Conservation (phyloP, 2,329 filamentous ascomycete genomes). For the Colletotrichum gloeosporioides region DNA sequence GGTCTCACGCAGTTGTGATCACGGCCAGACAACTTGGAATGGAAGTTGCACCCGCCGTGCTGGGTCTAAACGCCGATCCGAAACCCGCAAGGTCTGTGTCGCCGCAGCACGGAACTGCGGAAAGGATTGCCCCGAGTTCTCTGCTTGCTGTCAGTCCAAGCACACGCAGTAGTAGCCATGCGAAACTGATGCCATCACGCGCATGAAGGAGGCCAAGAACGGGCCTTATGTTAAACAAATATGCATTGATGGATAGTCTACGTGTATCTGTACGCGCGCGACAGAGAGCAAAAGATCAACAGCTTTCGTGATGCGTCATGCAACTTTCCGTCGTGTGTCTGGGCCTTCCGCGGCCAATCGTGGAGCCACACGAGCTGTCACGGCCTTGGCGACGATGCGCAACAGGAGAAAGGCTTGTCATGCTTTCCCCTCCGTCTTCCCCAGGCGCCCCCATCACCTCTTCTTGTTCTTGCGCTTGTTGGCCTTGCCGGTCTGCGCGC, state of each 20-base stretch:
- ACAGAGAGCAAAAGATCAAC: background rate
- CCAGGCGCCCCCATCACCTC: constrained; percentile 41
- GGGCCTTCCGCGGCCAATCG: background rate
- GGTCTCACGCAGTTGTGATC: background rate
- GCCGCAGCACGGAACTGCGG: background rate
- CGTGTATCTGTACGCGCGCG: background rate
- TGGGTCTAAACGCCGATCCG: background rate
- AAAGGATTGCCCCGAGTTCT: background rate
- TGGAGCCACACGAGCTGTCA: background rate
- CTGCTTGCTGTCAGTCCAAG: background rate
- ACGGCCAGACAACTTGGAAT: background rate
- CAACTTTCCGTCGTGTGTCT: background rate
- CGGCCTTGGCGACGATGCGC: background rate
- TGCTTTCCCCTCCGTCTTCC: background rate
- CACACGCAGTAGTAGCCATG: background rate
- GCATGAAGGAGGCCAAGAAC: background rate
- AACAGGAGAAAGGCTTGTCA: background rate
- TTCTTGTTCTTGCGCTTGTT: constrained; percentile 63
- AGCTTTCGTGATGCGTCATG: background rate
- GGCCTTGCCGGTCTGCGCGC: constrained; percentile 50
- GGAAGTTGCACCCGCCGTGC: background rate
- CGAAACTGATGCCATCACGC: background rate
- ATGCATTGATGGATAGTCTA: constrained; percentile 17
- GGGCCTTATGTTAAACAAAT: background rate
- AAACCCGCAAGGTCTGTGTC: background rate